phyloP scores from a whole-genome alignment of 805 yeast genomes.

The Komagataella pastoris region DNA sequence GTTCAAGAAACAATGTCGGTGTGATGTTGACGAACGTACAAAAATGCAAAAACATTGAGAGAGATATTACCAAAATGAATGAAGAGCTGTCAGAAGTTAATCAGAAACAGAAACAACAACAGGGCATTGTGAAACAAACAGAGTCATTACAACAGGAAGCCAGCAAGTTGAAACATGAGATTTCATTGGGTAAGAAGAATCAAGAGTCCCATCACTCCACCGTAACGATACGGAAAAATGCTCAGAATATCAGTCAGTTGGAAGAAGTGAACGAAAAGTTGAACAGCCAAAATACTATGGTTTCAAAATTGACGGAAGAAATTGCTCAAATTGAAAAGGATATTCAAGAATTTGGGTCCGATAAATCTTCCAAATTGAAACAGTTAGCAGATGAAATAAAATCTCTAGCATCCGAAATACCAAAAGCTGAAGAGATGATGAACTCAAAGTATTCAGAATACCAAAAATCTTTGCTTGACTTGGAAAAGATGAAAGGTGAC shows the following conservation, averaged over 20 bases:
- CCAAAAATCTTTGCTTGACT: conserved; percentile 55
- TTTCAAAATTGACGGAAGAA: conserved; percentile 23
- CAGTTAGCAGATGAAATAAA: conserved; percentile 43
- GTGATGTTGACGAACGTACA: conserved; percentile 56
- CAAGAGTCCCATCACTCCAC: conserved; percentile 44
- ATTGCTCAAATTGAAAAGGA: conserved; percentile 52
- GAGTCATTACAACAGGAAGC: conserved; percentile 44
- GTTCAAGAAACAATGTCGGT: conserved; percentile 54
- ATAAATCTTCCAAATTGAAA: conserved; percentile 71
- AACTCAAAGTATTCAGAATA: conserved; percentile 35
- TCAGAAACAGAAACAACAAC: conserved; percentile 26
- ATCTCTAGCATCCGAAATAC: conserved; percentile 21
- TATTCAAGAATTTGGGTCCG: conserved; percentile 64
- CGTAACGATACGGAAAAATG: conserved; percentile 36
- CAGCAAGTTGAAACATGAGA: conserved; percentile 44
- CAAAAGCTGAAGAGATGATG: conserved; percentile 22
- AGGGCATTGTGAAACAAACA: conserved; percentile 32
- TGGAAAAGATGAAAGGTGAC: conserved; percentile 56
- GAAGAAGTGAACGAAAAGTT: conserved; percentile 24
- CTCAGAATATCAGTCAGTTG: conserved; percentile 32
- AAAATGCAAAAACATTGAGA: conserved; percentile 35
- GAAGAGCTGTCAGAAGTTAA: conserved; percentile 25
- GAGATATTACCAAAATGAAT: conserved; percentile 26
- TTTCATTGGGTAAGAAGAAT: conserved; percentile 39
- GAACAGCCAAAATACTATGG: conserved; percentile 17